phyloP scores from a whole-genome alignment of 2,329 filamentous ascomycete species.

The Trichoderma endophyticum region DNA sequence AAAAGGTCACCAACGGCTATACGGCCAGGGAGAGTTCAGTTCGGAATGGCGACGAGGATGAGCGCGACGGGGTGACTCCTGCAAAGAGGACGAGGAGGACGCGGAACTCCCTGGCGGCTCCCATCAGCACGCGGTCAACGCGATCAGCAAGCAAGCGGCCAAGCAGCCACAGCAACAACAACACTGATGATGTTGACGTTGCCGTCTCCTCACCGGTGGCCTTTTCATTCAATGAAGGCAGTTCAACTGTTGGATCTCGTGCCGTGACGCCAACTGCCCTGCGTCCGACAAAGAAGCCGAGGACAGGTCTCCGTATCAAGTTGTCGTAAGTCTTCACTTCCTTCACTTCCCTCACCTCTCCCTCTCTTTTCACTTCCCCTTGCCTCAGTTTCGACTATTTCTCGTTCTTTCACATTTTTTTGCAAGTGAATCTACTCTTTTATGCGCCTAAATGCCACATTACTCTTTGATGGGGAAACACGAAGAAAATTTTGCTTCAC shows the following conservation, averaged over 20 bases:
- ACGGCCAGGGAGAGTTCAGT: slow-evolving; percentile 39
- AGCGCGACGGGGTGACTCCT: slow-evolving; percentile 32
- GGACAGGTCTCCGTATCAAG: slow-evolving; percentile 63
- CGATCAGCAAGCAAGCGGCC: slow-evolving; percentile 52
- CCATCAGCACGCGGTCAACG: slow-evolving; percentile 42
- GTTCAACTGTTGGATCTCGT: slow-evolving; percentile 52
- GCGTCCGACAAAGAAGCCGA: slow-evolving; percentile 57
- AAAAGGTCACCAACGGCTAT: slow-evolving; percentile 39
- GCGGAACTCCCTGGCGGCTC: slow-evolving; percentile 35
- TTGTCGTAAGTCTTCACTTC: slow-evolving; percentile 55
- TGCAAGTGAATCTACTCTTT: background rate
- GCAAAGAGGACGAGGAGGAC: slow-evolving; percentile 34
- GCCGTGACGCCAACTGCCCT: slow-evolving; percentile 57
- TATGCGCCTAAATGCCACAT: background rate
- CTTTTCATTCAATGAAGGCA: slow-evolving; percentile 46
- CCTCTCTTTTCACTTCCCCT: background rate
- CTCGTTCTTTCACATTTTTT: background rate
- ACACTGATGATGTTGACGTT: slow-evolving; percentile 52
- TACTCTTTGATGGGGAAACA: background rate
- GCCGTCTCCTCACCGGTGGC: slow-evolving; percentile 49
- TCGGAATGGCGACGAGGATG: slow-evolving; percentile 30
- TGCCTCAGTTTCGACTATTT: background rate
- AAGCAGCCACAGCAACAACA: slow-evolving; percentile 24
- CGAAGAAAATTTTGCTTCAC: slow-evolving; percentile 2
- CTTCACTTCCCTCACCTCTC: background rate